Conservation (phyloP, 225 moss, liverwort and hornwort species). For the Bryoerythrophyllum caledonicum region DNA sequence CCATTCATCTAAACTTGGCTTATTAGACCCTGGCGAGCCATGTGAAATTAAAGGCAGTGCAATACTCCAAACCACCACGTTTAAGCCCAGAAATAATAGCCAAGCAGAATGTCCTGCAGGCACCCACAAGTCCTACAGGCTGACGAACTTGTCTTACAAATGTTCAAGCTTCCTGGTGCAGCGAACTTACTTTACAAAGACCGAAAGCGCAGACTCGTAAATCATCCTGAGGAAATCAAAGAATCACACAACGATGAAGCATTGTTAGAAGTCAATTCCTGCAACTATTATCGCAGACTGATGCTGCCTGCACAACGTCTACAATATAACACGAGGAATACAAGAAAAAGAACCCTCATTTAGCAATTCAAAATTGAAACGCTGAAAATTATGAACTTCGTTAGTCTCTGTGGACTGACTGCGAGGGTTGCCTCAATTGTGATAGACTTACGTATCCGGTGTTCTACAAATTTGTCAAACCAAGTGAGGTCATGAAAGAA, state of each 20-base stretch:
- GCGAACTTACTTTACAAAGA: conserved; percentile 52
- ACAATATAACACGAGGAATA: not conserved
- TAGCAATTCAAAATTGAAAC: not conserved
- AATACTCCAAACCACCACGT: conserved; percentile 1
- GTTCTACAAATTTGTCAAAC: not conserved
- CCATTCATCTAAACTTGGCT: not conserved
- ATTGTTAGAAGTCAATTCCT: conserved; percentile 1
- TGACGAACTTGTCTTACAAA: not conserved
- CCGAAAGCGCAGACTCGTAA: conserved; percentile 58
- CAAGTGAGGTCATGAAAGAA: conserved; percentile 1
- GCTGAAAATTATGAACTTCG: not conserved
- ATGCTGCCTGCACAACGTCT: not conserved
- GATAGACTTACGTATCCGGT: not conserved
- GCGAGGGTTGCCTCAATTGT: not conserved
- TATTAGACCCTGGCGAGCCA: not conserved
- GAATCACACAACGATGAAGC: not conserved
- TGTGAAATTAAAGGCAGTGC: conserved; percentile 8
- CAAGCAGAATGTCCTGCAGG: not conserved
- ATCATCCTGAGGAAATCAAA: conserved; percentile 40
- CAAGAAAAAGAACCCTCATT: not conserved
- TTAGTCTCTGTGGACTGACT: not conserved
- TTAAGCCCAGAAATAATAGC: not conserved
- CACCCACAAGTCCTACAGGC: not conserved
- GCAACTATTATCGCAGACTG: not conserved
- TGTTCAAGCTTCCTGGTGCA: not conserved